These are phyloP conservation scores for Annulohypoxylon moriforme DNA, from an alignment of 495 filamentous ascomycete genomes.

Conservation along the genomic window DNA sequence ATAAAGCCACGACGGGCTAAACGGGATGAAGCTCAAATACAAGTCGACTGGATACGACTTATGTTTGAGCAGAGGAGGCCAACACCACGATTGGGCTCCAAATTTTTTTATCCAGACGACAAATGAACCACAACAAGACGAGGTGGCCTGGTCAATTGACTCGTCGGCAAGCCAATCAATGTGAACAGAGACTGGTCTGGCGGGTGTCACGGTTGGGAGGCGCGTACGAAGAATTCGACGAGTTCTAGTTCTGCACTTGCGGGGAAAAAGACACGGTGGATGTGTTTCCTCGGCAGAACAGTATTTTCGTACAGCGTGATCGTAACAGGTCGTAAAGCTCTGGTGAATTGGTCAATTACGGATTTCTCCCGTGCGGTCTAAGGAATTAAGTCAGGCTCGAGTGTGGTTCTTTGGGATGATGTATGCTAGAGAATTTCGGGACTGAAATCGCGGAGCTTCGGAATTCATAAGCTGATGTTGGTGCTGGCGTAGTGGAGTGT, in stretches of 20 bases:
- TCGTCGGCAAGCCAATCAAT: constrained; percentile 25
- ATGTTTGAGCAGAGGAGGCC: constrained; percentile 31
- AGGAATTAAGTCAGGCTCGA: constrained; percentile 34
- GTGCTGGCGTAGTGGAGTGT: constrained; percentile 20
- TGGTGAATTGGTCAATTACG: constrained; percentile 38
- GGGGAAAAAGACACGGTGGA: constrained; percentile 32
- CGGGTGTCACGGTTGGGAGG: constrained; percentile 18
- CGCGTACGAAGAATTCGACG: constrained; percentile 34
- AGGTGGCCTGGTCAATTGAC: constrained; percentile 30
- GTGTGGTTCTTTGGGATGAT: constrained; percentile 12
- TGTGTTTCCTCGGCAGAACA: constrained; percentile 26
- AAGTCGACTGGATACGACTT: constrained; percentile 35
- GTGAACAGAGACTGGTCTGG: constrained; percentile 12
- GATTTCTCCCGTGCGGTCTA: constrained; percentile 16
- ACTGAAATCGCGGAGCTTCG: constrained; percentile 24
- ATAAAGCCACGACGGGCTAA: constrained; percentile 51
- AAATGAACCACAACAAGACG: constrained; percentile 3
- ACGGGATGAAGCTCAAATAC: constrained; percentile 27
- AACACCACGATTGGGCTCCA: constrained; percentile 32
- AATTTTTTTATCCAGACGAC: constrained; percentile 12
- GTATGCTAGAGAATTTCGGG: constrained; percentile 14
- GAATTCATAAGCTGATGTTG: constrained; percentile 11
- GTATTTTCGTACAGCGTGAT: constrained; percentile 41
- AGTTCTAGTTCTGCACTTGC: constrained; percentile 29
- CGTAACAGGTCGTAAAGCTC: constrained; percentile 43